These are phyloP conservation scores for Parmelia sp. DNA, from an alignment of 495 filamentous ascomycete genomes.

Conservation along the genomic window DNA sequence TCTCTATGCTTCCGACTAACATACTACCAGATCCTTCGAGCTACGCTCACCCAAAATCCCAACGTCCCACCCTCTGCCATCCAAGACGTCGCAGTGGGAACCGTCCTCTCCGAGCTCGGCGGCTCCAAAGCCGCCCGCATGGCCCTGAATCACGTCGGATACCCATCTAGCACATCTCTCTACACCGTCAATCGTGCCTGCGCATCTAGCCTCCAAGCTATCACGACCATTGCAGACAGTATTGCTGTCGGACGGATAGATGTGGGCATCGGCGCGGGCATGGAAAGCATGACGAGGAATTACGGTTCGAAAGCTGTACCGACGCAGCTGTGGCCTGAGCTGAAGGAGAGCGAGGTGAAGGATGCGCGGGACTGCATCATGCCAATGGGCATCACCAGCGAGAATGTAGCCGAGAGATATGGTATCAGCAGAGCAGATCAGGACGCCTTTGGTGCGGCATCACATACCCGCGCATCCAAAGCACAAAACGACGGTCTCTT, in stretches of 20 bases:
- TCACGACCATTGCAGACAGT: constrained; percentile 62
- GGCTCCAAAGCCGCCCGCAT: constrained; percentile 87
- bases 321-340: constrained; percentile 65
- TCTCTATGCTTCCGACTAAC: constrained; percentile 44
- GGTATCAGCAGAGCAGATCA: constrained; percentile 67
- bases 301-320: constrained; percentile 81
- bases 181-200: constrained; percentile 87
- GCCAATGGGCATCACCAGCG: constrained; percentile 88
- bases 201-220: constrained; percentile 65
- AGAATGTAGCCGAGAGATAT: constrained; percentile 81
- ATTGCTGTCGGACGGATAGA: constrained; percentile 67
- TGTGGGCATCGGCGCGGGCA: constrained; percentile 80
- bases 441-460: constrained; percentile 72
- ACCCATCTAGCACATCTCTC: constrained; percentile 65
- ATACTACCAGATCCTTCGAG: constrained; percentile 63
- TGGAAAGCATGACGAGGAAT: constrained; percentile 91
- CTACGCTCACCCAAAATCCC: constrained; percentile 69
- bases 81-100: constrained; percentile 78
- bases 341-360: constrained; percentile 56
- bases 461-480: constrained; percentile 61
- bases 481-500: constrained; percentile 67
- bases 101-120: constrained; percentile 83
- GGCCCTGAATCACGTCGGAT: constrained; percentile 77
- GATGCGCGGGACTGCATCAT: constrained; percentile 82
- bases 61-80: constrained; percentile 65